Percentiles rank a stretch among this genome's conserved stretches.
Conservation (phyloP, 1,284 basidiomycete species). For the Puccinia horiana region DNA sequence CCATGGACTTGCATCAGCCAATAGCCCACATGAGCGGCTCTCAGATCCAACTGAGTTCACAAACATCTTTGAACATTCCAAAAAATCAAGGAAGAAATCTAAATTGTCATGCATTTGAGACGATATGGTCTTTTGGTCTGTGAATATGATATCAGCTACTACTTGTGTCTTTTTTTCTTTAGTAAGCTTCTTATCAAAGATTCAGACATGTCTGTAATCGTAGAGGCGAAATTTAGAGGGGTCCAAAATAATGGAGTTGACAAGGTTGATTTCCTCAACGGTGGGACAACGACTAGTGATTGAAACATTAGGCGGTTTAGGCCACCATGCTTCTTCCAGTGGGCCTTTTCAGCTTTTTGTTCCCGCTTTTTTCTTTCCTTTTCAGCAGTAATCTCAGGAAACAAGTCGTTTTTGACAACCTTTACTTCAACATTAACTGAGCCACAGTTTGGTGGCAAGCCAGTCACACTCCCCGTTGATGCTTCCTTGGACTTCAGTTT, state of each 20-base stretch:
- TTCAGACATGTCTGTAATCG: neutral
- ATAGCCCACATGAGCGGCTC: neutral
- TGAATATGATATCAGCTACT: neutral
- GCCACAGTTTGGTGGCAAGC: no score
- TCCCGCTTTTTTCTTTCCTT: no score
- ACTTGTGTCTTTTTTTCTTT: neutral
- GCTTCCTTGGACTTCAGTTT: no score
- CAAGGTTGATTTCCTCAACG: neutral
- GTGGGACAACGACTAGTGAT: neutral
- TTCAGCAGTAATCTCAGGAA: no score
- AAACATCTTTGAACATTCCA: neutral
- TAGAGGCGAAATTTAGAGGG: neutral
- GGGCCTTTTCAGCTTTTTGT: no score
- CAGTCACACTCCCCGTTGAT: no score
- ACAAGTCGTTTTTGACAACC: no score
- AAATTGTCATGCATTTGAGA: neutral
- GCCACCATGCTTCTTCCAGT: no score
- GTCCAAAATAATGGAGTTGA: neutral
- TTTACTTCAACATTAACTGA: no score
- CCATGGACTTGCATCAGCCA: no score
- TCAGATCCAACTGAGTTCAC: neutral
- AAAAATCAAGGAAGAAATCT: neutral
- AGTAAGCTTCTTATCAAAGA: neutral
- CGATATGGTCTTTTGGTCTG: neutral
- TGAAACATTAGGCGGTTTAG: no score